phyloP scores from a whole-genome alignment of 2,329 filamentous ascomycete genomes.

The Pyrenophora seminiperda region DNA sequence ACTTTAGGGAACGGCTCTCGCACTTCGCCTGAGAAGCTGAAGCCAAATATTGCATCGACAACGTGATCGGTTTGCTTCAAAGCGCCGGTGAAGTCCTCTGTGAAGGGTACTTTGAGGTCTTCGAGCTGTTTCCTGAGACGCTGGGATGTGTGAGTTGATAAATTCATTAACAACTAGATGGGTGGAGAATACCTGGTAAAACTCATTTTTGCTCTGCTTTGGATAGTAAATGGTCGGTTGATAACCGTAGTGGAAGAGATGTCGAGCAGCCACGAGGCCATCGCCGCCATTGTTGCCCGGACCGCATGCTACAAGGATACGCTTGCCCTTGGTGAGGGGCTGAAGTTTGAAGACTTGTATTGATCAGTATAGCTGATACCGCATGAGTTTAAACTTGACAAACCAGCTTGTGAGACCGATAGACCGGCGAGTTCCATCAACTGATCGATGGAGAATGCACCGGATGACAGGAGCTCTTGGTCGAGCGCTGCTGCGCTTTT shows the following conservation, averaged over 20 bases:
- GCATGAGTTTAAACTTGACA: background rate
- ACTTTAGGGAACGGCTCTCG: conserved; percentile 88
- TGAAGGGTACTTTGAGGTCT: conserved; percentile 82
- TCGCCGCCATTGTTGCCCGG: conserved; percentile 83
- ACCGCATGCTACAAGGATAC: conserved; percentile 87
- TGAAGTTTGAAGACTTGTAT: conserved; percentile 80
- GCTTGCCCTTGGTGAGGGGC: conserved; percentile 70
- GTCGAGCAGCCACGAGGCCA: conserved; percentile 89
- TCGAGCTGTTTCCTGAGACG: conserved; percentile 83
- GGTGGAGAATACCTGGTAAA: conserved; percentile 73
- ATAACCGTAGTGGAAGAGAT: conserved; percentile 92
- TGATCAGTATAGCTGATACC: background rate
- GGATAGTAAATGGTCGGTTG: conserved; percentile 88
- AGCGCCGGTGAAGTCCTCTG: conserved; percentile 74
- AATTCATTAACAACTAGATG: background rate
- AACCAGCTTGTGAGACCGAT: conserved; percentile 87
- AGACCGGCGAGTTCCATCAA: conserved; percentile 96
- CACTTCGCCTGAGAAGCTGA: conserved; percentile 89
- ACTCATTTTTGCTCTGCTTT: conserved; percentile 85
- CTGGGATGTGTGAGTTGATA: conserved; percentile 50
- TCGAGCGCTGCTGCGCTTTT: conserved; percentile 89
- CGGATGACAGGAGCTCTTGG: conserved; percentile 87
- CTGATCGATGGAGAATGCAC: conserved; percentile 91
- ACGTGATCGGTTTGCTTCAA: conserved; percentile 75
- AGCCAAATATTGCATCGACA: conserved; percentile 93